Evolutionary conservation across 768 basidiomycete genomes (phyloP).

Genomic region (Mycena amicta): DNA sequence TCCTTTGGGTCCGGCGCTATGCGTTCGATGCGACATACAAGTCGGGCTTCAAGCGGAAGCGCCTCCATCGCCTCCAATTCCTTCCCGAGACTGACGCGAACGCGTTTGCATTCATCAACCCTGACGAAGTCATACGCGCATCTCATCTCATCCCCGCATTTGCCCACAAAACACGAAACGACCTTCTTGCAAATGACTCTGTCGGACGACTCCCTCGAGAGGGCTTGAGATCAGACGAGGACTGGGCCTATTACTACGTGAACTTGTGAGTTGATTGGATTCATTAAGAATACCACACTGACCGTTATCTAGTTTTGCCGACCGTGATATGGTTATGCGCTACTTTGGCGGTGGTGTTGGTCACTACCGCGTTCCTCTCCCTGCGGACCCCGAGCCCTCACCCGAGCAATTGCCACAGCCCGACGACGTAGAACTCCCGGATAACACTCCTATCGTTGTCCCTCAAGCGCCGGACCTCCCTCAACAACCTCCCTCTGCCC

Average conservation of each 20-base stretch:
- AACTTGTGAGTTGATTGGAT: constrained; percentile 26
- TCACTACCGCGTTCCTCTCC: constrained; percentile 19
- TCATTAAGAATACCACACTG: neutral
- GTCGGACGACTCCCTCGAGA: constrained; percentile 4
- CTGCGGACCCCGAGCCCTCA: neutral
- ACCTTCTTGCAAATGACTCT: neutral
- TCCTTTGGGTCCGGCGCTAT: constrained; percentile 32
- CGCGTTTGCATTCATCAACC: constrained; percentile 43
- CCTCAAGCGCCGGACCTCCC: neutral
- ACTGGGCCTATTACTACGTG: constrained; percentile 32
- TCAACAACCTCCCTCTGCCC: neutral
- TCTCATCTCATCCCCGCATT: constrained; percentile 40
- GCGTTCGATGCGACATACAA: constrained; percentile 5
- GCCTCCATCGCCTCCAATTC: constrained; percentile 31
- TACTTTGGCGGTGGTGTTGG: constrained; percentile 30
- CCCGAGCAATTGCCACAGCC: neutral
- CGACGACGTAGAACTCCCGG: neutral
- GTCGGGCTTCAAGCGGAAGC: constrained; percentile 19
- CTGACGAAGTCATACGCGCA: constrained; percentile 30
- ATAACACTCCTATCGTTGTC: neutral
- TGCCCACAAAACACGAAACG: constrained; percentile 3
- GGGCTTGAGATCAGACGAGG: constrained; percentile 15
- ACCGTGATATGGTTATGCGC: constrained; percentile 32
- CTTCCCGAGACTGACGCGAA: constrained; percentile 21
- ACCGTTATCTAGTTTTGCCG: constrained; percentile 22